Base-by-base conservation (phyloP, 805 yeast species). In the Pichia membranifaciens region DNA sequence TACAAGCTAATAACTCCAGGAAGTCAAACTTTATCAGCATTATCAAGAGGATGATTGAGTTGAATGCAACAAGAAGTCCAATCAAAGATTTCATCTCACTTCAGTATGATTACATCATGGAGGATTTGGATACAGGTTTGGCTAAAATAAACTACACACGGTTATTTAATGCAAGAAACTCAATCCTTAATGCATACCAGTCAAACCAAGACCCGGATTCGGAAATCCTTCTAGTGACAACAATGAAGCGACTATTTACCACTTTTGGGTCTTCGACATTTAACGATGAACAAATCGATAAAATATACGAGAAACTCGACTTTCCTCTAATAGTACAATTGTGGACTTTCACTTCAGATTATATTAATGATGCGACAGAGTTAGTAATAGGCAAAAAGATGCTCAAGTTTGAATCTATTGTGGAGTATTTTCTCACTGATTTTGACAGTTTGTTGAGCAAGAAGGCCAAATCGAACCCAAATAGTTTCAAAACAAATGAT, bases 41-140 rank as follows among this genome's bases (percentile, higher is more conserved):
- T 12, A 74, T 83, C 21, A 70, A 74, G n/a, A 76, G 75, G 53
- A 66, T 84, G 31, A 61, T 81, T 39, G 87, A 83, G 51, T 65
- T 85, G 31, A 84, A 81, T n/a, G 73, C 76, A 2, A 81, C 78
- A 47, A 61, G 60, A 37, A 82, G 79, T 58, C 91, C 91, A 5
- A 76, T 84, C 5, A 59, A 72, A 20, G 78, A 74, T 45, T 84
- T 88, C 80, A 72, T 84, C 25, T 67, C 73, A 37, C 64, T 74
- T 17, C 82, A 75, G 55, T 70, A 72, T 40, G 65, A 67, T 21
- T 60, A 59, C 17, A 69, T 79, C 49, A 60, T 64, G 7, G 52
- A 57, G 2, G 64, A 66, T 43, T 62, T 79, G 28, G 64, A 66
- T 20, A 70, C 72, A 18, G 68, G 62, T 13, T 36, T 68, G 4